Evolutionary conservation across 495 filamentous ascomycete species (phyloP), one percentile per base, ranked within the genome.

Genomic region (Oidiodendron maius): DNA sequence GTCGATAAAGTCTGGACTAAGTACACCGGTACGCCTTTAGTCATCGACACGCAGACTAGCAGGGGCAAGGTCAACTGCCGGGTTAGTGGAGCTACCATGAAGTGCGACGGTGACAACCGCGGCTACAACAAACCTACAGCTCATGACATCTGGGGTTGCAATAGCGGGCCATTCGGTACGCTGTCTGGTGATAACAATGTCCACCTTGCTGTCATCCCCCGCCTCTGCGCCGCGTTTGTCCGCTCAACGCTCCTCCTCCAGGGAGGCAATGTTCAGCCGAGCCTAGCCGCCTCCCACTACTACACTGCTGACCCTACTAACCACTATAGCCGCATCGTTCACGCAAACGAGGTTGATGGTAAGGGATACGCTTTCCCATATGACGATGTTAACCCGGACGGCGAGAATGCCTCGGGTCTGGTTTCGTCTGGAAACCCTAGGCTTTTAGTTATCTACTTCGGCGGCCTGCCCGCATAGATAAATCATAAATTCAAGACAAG

Each of bases 361-460:
- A 64, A 72, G 13, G 86, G 86, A 1, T 90, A 89, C 67, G 81
- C 83, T 2, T 89, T 89, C 55, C 84, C 86, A 0, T 90, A 88
- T 57, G 64, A 90, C 57, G 86, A 90, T 62, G 86, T 89, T 1
- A 71, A 72, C 18, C 75, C 82, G 1, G 74, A 71, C 44, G 77
- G 71, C 0, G 53, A 58, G 12, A 80, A 87, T 64, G 80, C 83
- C 51, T 76, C 74, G 21, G 86, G 86, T 2, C 40, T 24, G 39
- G 48, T 59, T 3, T 25, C 17, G 32, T 44, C 51, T 45, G 41
- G 41, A 13, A 44, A 25, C 20, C 41, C 41, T n/a, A n/a, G n/a
- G n/a, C n/a, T n/a, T n/a, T n/a, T n/a, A n/a, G n/a, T n/a, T n/a
- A n/a, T n/a, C n/a, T n/a, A n/a, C n/a, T n/a, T n/a, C n/a, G n/a